Conservation (phyloP, 495 filamentous ascomycete species). For the Trichoderma orchidacearum region DNA sequence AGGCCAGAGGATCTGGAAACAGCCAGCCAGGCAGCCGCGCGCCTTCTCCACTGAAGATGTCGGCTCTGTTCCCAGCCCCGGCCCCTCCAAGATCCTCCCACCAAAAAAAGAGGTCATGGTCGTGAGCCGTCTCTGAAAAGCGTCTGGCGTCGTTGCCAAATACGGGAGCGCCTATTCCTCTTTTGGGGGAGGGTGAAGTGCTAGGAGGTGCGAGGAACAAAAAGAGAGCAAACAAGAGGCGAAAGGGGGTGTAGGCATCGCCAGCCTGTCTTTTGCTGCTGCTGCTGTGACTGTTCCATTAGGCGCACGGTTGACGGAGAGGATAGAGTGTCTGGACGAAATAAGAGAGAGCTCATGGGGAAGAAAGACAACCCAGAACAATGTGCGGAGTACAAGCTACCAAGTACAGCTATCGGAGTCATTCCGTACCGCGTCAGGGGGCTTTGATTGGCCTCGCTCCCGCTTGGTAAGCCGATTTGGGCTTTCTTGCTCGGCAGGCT, state of each 20-base stretch:
- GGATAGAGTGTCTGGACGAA: no score
- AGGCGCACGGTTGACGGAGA: no score
- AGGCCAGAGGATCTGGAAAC: neutral
- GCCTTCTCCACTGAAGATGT: neutral
- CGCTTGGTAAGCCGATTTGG: neutral
- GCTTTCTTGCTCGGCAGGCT: neutral
- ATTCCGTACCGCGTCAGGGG: no score
- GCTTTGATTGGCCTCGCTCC: no score
- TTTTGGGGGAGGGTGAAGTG: neutral
- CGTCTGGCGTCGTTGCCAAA: neutral
- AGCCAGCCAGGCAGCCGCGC: neutral
- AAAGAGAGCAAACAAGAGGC: no score
- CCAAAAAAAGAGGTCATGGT: neutral
- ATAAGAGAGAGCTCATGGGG: no score
- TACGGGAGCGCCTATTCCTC: neutral
- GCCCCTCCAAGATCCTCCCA: neutral
- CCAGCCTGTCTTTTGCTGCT: no score
- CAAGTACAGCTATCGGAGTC: no score
- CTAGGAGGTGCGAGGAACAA: neutral
- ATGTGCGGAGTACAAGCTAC: no score
- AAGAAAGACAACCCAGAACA: no score
- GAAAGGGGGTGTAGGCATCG: neutral
- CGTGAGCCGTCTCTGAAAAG: neutral
- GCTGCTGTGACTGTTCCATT: no score
- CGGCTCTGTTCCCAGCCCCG: neutral